phyloP scores from a whole-genome alignment of 352 stramenopile genomes.

The Phytophthora cajani region DNA sequence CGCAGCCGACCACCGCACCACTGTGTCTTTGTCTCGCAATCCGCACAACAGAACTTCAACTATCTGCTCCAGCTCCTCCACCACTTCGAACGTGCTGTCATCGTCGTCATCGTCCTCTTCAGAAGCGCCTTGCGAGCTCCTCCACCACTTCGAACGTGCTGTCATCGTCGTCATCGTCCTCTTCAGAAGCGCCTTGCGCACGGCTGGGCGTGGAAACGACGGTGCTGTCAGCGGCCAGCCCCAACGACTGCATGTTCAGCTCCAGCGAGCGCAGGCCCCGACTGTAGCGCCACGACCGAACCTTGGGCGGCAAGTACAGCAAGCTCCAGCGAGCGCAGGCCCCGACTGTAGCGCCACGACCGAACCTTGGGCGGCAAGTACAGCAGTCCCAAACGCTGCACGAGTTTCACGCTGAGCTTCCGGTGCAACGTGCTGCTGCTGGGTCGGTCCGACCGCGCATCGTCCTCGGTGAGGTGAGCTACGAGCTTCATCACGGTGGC shows the following conservation, averaged over 20 bases:
- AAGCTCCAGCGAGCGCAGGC: constrained; percentile 92
- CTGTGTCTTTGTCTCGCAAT: constrained; percentile 95
- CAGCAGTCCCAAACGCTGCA: constrained; percentile 94
- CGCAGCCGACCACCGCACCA: constrained; percentile 98
- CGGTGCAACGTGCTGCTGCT: constrained; percentile 87
- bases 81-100: constrained; percentile 74
- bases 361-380: constrained; percentile 96
- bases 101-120: constrained; percentile 39
- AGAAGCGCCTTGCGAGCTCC: constrained; percentile 76
- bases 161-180: constrained; percentile 47
- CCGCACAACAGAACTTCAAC: constrained; percentile 92
- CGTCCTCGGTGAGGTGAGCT: constrained; percentile 61
- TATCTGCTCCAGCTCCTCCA: constrained; percentile 98
- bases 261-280: constrained; percentile 93
- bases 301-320: constrained; percentile 93
- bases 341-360: constrained; percentile 96
- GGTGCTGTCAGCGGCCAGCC: constrained; percentile 26
- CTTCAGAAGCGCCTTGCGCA: constrained; percentile 2
- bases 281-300: constrained; percentile 97
- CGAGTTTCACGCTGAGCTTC: constrained; percentile 97
- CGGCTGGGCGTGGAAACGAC: constrained; percentile 1
- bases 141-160: constrained; percentile 89
- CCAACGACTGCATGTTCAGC: constrained; percentile 87
- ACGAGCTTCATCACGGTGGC: constrained; percentile 75
- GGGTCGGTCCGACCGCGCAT: constrained; percentile 40